Conservation (phyloP, 768 basidiomycete species). For the Astraeus odoratus region DNA sequence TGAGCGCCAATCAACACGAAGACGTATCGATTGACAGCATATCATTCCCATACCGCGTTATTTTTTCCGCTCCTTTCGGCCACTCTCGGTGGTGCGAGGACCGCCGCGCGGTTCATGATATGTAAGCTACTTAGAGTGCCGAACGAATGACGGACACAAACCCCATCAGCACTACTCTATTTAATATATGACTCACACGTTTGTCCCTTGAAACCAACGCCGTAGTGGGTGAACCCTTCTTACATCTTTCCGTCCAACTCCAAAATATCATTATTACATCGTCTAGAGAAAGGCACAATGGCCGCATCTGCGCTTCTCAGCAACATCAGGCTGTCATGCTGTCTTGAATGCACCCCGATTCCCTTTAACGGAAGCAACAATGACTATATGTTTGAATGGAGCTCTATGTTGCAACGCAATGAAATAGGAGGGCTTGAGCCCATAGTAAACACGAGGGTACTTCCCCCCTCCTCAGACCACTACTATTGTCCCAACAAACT, state of each 20-base stretch:
- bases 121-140: no score
- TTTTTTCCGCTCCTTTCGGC: no score
- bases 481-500: no score
- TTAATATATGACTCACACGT: slow-evolving; percentile 2
- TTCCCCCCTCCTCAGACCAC: no score
- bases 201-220: slow-evolving; percentile 29
- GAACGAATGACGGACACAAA: no score
- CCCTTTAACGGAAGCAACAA: no score
- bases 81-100: neutral
- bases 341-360: slow-evolving; percentile 34
- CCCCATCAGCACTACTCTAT: neutral
- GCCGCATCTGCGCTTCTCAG: slow-evolving; percentile 34
- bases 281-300: slow-evolving; percentile 37
- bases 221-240: slow-evolving; percentile 39
- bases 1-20: slow-evolving; percentile 21
- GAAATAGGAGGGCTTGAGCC: no score
- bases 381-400: no score
- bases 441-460: no score
- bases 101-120: no score
- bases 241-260: slow-evolving; percentile 38
- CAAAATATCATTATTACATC: slow-evolving; percentile 49
- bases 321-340: slow-evolving; percentile 34
- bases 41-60: neutral
- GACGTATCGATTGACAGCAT: slow-evolving; percentile 11
- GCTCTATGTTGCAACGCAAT: no score